Evolutionary conservation across 768 basidiomycete genomes (phyloP).

Genomic region (Rhodotorula paludigena): DNA sequence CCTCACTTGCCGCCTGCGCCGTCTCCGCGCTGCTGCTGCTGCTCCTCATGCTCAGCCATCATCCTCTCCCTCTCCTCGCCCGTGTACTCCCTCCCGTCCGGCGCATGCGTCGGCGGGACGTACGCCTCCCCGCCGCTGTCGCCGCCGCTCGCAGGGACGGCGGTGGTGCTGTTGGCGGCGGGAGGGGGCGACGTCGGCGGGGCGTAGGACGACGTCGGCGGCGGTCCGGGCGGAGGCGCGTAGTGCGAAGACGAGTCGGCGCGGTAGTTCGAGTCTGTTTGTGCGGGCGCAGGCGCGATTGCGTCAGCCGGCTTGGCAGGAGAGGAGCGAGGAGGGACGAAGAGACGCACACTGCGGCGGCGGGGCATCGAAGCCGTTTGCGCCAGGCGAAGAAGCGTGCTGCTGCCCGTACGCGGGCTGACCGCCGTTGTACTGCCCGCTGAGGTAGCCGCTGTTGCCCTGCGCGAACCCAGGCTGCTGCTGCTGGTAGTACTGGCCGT

Average conservation of each 20-base stretch:
- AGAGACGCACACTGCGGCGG: constrained; percentile 26
- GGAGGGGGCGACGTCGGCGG: constrained; percentile 27
- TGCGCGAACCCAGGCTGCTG: background rate
- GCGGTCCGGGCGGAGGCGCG: constrained; percentile 7
- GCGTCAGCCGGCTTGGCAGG: background rate
- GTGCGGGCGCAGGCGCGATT: too few species aligned
- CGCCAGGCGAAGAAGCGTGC: background rate
- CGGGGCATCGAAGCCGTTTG: background rate
- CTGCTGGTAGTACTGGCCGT: background rate
- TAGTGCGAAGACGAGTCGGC: constrained; percentile 14
- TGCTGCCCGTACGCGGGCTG: constrained; percentile 5
- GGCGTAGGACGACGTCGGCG: background rate
- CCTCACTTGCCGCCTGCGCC: too few species aligned
- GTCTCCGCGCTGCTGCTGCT: background rate
- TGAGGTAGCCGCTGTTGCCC: background rate
- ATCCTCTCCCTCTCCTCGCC: background rate
- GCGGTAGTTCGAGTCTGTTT: constrained; percentile 32
- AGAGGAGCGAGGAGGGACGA: too few species aligned
- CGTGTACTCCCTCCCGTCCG: background rate
- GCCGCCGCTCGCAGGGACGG: too few species aligned
- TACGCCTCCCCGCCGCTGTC: too few species aligned
- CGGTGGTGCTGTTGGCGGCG: constrained; percentile 23
- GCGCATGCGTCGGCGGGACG: background rate
- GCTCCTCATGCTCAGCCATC: background rate
- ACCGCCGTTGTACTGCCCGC: background rate